These are phyloP conservation scores for Fragaria vesca DNA, from an alignment of 306 rosid genomes.

Conservation along the genomic window DNA sequence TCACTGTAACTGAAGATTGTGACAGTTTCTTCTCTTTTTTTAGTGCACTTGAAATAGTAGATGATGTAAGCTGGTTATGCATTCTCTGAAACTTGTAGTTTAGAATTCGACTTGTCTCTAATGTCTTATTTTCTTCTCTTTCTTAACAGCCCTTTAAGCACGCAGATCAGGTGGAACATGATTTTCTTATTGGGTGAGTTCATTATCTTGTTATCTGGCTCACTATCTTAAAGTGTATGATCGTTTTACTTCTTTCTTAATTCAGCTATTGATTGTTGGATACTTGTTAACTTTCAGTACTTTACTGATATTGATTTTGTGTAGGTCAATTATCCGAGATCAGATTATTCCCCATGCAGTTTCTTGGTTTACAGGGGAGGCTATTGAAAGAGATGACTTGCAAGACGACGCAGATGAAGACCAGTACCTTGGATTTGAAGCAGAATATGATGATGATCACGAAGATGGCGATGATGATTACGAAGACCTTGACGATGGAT, in stretches of 20 bases:
- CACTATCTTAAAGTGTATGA: neutral
- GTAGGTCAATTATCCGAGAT: slow-evolving; percentile 61
- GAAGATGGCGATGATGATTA: slow-evolving; percentile 25
- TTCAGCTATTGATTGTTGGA: neutral
- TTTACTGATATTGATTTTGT: neutral
- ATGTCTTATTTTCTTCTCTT: neutral
- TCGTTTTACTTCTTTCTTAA: neutral
- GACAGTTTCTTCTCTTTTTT: slow-evolving; percentile 75
- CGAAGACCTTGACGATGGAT: slow-evolving; percentile 21
- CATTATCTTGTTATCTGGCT: neutral
- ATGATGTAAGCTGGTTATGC: slow-evolving; percentile 36
- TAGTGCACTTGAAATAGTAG: slow-evolving; percentile 53
- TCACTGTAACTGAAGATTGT: slow-evolving; percentile 64
- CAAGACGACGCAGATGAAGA: slow-evolving; percentile 38
- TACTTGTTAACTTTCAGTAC: neutral
- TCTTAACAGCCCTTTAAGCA: slow-evolving; percentile 51
- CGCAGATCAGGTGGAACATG: slow-evolving; percentile 49
- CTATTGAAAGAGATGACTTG: slow-evolving; percentile 51
- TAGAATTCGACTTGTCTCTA: neutral
- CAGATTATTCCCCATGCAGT: slow-evolving; percentile 72
- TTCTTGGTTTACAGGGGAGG: slow-evolving; percentile 80
- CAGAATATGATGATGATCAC: slow-evolving; percentile 21
- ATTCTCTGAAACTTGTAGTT: neutral
- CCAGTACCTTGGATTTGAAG: neutral
- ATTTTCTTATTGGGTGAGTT: slow-evolving; percentile 60